Conservation (phyloP, 2,329 filamentous ascomycete genomes). For the Myriangium duriaei region DNA sequence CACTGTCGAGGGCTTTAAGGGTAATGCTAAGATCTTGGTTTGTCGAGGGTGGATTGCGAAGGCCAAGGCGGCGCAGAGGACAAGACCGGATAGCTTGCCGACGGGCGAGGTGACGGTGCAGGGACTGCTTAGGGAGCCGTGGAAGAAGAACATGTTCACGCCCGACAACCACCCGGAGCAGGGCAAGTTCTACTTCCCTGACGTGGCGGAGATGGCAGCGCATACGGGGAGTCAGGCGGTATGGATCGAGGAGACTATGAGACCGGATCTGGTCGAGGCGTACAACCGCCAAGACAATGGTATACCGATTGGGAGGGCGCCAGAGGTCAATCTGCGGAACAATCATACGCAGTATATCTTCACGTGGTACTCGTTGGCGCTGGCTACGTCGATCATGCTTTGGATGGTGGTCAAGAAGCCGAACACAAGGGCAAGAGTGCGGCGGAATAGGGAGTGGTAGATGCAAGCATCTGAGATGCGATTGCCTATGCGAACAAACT, state of each 20-base stretch:
- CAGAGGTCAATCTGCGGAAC: slow-evolving; percentile 88
- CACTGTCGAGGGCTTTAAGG: slow-evolving; percentile 20
- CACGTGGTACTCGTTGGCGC: slow-evolving; percentile 83
- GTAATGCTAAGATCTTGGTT: slow-evolving; percentile 60
- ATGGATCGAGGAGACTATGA: slow-evolving; percentile 93
- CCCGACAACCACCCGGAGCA: slow-evolving; percentile 75
- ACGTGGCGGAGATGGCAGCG: slow-evolving; percentile 81
- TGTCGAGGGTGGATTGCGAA: slow-evolving; percentile 88
- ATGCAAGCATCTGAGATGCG: slow-evolving; percentile 1
- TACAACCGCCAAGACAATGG: slow-evolving; percentile 68
- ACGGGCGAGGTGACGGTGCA: slow-evolving; percentile 63
- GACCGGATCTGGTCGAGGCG: slow-evolving; percentile 63
- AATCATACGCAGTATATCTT: slow-evolving; percentile 98
- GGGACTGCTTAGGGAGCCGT: slow-evolving; percentile 75
- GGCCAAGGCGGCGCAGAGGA: slow-evolving; percentile 52
- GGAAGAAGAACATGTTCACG: slow-evolving; percentile 97
- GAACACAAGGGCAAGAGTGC: slow-evolving; percentile 40
- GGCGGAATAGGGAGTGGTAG: slow-evolving; percentile 22
- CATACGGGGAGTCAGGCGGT: slow-evolving; percentile 73
- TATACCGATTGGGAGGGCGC: slow-evolving; percentile 74
- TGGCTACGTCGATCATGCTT: slow-evolving; percentile 87
- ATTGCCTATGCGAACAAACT: too few relatives aligned
- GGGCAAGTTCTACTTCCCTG: slow-evolving; percentile 87
- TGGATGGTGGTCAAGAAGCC: slow-evolving; percentile 91
- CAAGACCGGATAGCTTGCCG: slow-evolving; percentile 52